Percentiles rank a stretch among this genome's conserved stretches.
phyloP scores from a whole-genome alignment of 1,284 basidiomycete genomes.

The Phellinidium pouzarii region DNA sequence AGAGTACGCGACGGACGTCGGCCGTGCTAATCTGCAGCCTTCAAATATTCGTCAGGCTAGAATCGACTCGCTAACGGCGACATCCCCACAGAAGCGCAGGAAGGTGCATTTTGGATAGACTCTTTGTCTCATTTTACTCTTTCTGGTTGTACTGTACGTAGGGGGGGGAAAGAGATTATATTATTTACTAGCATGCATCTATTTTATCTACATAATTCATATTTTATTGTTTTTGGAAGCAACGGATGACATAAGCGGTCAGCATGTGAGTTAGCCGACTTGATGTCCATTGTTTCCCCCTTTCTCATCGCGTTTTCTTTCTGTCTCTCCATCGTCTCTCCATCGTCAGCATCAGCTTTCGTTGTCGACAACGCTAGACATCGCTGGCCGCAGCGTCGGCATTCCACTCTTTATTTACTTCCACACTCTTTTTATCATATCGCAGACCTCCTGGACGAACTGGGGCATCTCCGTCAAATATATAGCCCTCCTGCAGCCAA shows the following conservation, averaged over 20 bases:
- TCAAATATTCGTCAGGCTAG: background rate
- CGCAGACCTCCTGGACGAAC: background rate
- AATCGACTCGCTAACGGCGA: background rate
- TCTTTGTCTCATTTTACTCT: background rate
- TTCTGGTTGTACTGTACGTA: background rate
- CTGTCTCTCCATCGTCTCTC: conserved; percentile 3
- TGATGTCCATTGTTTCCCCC: background rate
- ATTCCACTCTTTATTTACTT: conserved; percentile 15
- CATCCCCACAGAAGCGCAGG: conserved; percentile 5
- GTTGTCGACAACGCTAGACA: background rate
- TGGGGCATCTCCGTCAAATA: background rate
- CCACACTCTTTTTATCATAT: conserved; percentile 11
- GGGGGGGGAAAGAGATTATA: no score
- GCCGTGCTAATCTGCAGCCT: no score
- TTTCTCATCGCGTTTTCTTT: background rate
- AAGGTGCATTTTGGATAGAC: conserved; percentile 11
- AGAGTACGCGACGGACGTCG: no score
- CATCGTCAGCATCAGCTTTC: background rate
- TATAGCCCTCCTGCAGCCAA: background rate
- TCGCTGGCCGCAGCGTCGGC: conserved; percentile 9
- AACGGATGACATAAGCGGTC: background rate
- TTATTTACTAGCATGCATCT: background rate
- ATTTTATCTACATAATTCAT: background rate
- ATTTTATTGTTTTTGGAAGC: background rate
- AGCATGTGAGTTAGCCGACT: background rate